Percentiles rank a stretch among this genome's conserved stretches.
These are phyloP conservation scores for Noccaea bulbosa DNA, from an alignment of 345 rosid genomes.

Conservation along the genomic window DNA sequence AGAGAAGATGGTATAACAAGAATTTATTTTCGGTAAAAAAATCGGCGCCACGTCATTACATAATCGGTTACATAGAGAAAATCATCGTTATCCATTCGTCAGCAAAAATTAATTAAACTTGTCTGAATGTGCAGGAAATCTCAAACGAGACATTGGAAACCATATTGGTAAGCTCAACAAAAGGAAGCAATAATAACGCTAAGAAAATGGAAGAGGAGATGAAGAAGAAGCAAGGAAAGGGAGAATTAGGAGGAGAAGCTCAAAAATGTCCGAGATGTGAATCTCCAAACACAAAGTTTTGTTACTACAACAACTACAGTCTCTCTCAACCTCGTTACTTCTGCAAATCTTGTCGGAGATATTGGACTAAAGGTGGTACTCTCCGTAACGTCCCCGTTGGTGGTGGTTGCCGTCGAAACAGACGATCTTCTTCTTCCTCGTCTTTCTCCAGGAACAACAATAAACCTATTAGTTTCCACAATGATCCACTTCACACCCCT, in stretches of 20 bases:
- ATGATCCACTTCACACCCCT: slow-evolving; percentile 44
- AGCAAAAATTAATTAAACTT: slow-evolving; percentile 7
- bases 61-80: slow-evolving; percentile 10
- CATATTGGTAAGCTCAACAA: slow-evolving; percentile 64
- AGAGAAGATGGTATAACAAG: slow-evolving; percentile 13
- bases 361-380: slow-evolving; percentile 91
- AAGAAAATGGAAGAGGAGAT: slow-evolving; percentile 48
- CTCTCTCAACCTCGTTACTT: slow-evolving; percentile 85
- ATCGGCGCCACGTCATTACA: slow-evolving; percentile 3
- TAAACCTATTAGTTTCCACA: slow-evolving; percentile 45
- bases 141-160: slow-evolving; percentile 60
- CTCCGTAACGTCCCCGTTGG: slow-evolving; percentile 82
- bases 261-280: slow-evolving; percentile 78
- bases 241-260: slow-evolving; percentile 56
- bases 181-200: slow-evolving; percentile 31
- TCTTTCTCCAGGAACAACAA: slow-evolving; percentile 50
- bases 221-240: slow-evolving; percentile 63
- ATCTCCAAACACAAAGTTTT: slow-evolving; percentile 83
- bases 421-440: slow-evolving; percentile 55
- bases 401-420: slow-evolving; percentile 86
- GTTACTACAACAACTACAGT: slow-evolving; percentile 92
- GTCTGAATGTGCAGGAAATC: slow-evolving; percentile 55
- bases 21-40: slow-evolving; percentile 18
- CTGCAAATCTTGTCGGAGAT: slow-evolving; percentile 83
- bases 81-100: slow-evolving; percentile 1